These are phyloP conservation scores for Parastagonospora avenae DNA, from an alignment of 2,329 filamentous ascomycete species.

Conservation along the genomic window DNA sequence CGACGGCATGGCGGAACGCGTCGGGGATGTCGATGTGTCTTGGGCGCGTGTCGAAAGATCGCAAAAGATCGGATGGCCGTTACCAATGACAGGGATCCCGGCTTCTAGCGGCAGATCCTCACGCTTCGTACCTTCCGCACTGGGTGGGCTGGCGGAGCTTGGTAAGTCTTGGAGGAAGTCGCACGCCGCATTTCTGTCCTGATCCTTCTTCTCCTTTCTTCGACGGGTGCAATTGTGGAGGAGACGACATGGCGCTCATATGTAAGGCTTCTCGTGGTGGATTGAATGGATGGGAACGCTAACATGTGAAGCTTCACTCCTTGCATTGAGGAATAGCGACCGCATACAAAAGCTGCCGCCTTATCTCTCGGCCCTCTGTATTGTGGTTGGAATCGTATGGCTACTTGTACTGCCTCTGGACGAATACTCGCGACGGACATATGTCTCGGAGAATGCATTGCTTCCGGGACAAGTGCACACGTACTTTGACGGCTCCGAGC, in stretches of 20 bases:
- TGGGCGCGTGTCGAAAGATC: neutral
- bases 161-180: conserved; percentile 13
- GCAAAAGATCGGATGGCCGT: neutral
- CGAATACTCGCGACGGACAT: conserved; percentile 88
- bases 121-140: conserved; percentile 19
- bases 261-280: conserved; percentile 26
- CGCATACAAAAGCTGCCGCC: conserved; percentile 82
- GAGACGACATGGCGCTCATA: conserved; percentile 41
- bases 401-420: conserved; percentile 87
- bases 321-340: conserved; percentile 78
- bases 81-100: neutral
- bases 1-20: conserved; percentile 46
- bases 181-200: neutral
- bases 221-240: conserved; percentile 10
- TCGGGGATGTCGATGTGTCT: conserved; percentile 4
- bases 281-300: conserved; percentile 8
- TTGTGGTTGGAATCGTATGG: conserved; percentile 86
- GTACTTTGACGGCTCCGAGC: conserved; percentile 95
- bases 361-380: conserved; percentile 83
- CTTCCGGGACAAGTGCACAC: conserved; percentile 96
- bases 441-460: conserved; percentile 96
- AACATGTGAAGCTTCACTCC: conserved; percentile 56
- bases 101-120: conserved; percentile 3
- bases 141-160: conserved; percentile 10
- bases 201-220: conserved; percentile 3